Evolutionary conservation across 495 filamentous ascomycete genomes (phyloP), one percentile per base, ranked within the genome.

Genomic region (Aspergillus taichungensis): DNA sequence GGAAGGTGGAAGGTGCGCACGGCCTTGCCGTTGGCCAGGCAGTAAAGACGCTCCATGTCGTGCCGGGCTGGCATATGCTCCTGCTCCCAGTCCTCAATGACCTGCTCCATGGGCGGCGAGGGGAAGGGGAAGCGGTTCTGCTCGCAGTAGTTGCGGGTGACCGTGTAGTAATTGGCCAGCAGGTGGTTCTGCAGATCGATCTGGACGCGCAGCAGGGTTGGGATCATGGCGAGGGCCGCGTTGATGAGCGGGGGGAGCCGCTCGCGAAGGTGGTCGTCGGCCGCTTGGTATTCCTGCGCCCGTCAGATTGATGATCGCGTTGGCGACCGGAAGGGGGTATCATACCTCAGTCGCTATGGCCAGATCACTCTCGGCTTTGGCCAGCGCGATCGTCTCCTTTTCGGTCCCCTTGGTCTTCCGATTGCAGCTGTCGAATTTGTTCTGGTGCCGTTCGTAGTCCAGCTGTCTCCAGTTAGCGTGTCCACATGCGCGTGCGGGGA

Each of bases 171-270:
- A 44, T 92, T 71, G 0, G 79, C 90, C 3, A 95, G 74, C 24
- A 97, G 71, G 34, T 79, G 77, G 60, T 91, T 92, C 54, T 97
- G 91, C 32, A 88, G 79, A 55, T 84, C 72, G 24, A 95, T 79
- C 49, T 91, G 83, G 32, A 75, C 77, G 29, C 76, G 72, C 3
- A 94, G 72, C 11, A 97, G 63, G 31, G 80, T 77, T n/a, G 88
- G 87, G 13, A 94, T 73, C 12, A 96, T 66, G n/a, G 75, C 83
- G 61, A 89, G 87, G 1, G 84, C 71, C 11, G 87, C 85, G 0
- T 71, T 61, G 36, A 92, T 77, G 10, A 97, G 68, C 2, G 79
- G 80, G 4, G 91, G 91, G 3, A 95, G 78, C 12, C 77, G 79
- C 41, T 79, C 69, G 55, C 80, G 80, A 14, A 97, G 68, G 57